Base-by-base conservation (phyloP, 495 filamentous ascomycete species). In the Barbatosphaeria neglecta region DNA sequence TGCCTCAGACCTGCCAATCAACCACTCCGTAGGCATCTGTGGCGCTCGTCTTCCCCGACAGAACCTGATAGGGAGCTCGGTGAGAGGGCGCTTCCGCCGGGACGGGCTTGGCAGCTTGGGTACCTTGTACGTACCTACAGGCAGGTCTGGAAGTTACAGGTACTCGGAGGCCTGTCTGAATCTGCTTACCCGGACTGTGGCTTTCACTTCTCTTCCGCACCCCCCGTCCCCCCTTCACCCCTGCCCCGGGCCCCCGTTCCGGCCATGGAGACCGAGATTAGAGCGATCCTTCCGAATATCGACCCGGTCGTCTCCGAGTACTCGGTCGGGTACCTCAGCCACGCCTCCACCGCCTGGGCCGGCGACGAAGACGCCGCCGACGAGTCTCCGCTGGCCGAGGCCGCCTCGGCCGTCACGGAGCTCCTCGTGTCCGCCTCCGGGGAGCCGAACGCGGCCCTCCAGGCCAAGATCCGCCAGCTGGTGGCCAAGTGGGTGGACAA, bases 251-350 rank as follows among this genome's bases (percentile, higher is more conserved):
- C 24, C 48, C 41, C 35, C 45, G 27, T 25, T 42, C 42, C 50
- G 50, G 61, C 49, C 48, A 98, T 98, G 92, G 90, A 98, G 67
- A 73, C 83, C 53, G 86, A 96, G 74, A 86, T 98, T 57, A 82
- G 83, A 62, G 72, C 84, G 24, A 80, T 84, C 54, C 80, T 98
- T 47, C 90, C 92, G 41, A 82, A 83, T 51, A 82, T 95, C 47
- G 92, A 98, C 65, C 86, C 82, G 38, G 78, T 95, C 47, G 70
- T 98, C 44, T 87, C 87, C 31, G 86, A 93, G 61, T 98, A 98
- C 60, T 89, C 90, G 18, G 84, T 87, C 51, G 93, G 92, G 31
- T 97, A 96, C 60, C 72, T 99, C 50, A 87, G 79, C 58, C 90
- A 97, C 72, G 92, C 90, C 47, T 86, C 90, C 24, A 87, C 83